These are phyloP conservation scores for Beta vulgaris DNA, from an alignment of 148 eudicot species.

Conservation along the genomic window DNA sequence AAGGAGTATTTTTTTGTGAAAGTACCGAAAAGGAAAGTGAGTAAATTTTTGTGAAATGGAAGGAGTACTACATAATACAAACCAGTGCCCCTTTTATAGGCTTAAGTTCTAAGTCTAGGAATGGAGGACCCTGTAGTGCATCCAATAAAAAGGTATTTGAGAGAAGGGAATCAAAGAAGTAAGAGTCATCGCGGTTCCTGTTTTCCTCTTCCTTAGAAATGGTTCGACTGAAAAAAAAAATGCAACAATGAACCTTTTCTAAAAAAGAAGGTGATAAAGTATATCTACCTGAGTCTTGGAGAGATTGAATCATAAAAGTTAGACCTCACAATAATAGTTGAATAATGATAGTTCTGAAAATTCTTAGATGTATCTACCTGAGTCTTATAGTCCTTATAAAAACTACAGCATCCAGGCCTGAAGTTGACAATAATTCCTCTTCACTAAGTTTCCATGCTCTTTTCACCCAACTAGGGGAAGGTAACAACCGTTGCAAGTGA, in stretches of 20 bases:
- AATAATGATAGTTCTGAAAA: neutral
- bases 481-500: constrained; percentile 44
- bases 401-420: constrained; percentile 81
- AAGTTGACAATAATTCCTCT: constrained; percentile 56
- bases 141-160: neutral
- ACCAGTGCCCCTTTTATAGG: neutral
- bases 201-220: neutral
- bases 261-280: neutral
- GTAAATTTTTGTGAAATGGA: no score
- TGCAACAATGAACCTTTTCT: neutral
- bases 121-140: neutral
- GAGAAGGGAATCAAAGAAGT: neutral
- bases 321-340: no score
- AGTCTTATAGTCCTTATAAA: constrained; percentile 65
- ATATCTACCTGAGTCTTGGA: no score
- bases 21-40: no score
- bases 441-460: constrained; percentile 65
- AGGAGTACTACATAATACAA: no score
- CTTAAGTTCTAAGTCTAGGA: neutral
- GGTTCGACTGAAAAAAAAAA: neutral
- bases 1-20: no score
- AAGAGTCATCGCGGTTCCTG: neutral
- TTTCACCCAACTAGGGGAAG: constrained; percentile 63
- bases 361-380: constrained; percentile 39
- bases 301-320: no score